Base-by-base conservation (phyloP, 1,284 basidiomycete species). In the Malassezia brasiliensis region DNA sequence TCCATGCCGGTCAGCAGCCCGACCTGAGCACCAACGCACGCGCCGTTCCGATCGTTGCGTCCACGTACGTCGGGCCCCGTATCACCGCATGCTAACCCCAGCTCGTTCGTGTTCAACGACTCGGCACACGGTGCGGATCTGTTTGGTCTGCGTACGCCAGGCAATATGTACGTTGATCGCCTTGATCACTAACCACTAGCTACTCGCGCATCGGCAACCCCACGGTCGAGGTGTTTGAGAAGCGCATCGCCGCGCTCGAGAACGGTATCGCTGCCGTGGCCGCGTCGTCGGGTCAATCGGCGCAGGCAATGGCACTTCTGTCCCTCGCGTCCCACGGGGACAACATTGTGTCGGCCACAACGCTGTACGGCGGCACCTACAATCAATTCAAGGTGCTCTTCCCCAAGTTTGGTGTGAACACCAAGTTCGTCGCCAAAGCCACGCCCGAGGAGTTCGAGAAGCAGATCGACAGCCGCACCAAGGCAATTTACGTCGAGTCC, bases 201-300 rank as follows among this genome's bases (percentile, higher is more conserved):
- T 66, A 67, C 62, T 69, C 66, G 36, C 75, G 86, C 35, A 83
- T 89, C 51, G 83, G 84, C 28, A 90, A 91, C 74, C 88, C 88
- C 9, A 90, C 88, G 5, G 82, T 85, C 51, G 84, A 84, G 63
- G 85, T 90, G 6, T 88, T 91, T 63, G 88, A 91, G 76, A 82
- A 85, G 66, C 82, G 88, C 20, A 83, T 90, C 3, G 84, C 87
- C 1, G 85, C 86, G 0, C 80, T 90, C 31, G 88, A 90, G 72
- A 86, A 86, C 12, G 88, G 88, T 25, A 79, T 79, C 3, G 87
- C 85, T 0, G 88, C 87, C 12, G 81, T 90, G 1, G 87, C 88
- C 2, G 80, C 85, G 0, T 76, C 86, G 0, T 87, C 85, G 52
- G 88, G 88, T 1, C 86, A 88, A 68, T 79, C 85, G 0, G 88